Evolutionary conservation across 495 filamentous ascomycete species (phyloP), one percentile per base, ranked within the genome.

Genomic region (Penicillium egyptiacum): DNA sequence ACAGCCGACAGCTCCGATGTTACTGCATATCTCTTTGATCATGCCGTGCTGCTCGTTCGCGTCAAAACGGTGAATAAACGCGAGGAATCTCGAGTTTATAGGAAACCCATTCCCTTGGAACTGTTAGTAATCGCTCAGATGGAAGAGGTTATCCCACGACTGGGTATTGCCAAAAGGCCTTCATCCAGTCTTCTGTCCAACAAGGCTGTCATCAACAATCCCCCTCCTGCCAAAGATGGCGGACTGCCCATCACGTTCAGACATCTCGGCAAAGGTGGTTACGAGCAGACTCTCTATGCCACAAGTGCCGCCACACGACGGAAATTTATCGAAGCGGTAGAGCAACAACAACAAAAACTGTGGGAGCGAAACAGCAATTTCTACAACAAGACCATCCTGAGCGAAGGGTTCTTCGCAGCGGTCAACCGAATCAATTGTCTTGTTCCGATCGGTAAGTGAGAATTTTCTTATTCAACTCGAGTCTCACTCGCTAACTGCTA

Each of bases 241-340:
- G 61, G 63, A 39, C 91, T 89, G 72, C 95, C 95, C 1, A 94
- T 99, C 63, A 98, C 92, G n/a, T 98, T 99, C 80, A 84, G 88
- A 51, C 95, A 98, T 79, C 83, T 99, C 25, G 95, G 95, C n/a
- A 95, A 92, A 68, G 91, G 90, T 53, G 92, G 92, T 37, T 98
- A 96, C 70, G 95, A 96, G 65, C 79, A 88, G 59, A 92, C 92
- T n/a, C 79, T 99, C 2, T 98, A 88, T 71, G 92, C 90, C 25
- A 81, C 85, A 16, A 55, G 20, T 10, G 20, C 91, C 86, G 45
- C 87, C 87, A 55, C 87, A 19, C 80, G 92, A 56, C 84, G 88
- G 64, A 98, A 98, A 73, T 98, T 95, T 86, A 90, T 99, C 64
- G 93, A 98, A 75, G 84, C 89, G 64, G 96, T 99, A 61, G 92